These are phyloP conservation scores for Camelina neglecta DNA, from an alignment of 345 rosid species.

Conservation along the genomic window DNA sequence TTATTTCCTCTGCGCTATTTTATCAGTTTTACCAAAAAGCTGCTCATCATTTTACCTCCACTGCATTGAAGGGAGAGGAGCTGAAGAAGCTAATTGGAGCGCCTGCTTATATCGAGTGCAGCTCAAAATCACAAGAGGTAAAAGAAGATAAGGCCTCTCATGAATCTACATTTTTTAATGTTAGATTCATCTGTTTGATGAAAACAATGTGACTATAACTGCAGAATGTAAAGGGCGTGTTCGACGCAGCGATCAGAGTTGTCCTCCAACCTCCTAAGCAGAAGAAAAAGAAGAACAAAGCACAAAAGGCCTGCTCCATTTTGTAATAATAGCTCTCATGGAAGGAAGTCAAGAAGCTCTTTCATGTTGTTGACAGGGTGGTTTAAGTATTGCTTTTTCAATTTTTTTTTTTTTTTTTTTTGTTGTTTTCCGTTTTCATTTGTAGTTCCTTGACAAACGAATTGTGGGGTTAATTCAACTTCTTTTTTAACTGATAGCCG, in stretches of 20 bases:
- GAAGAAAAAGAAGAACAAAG: conserved; percentile 88
- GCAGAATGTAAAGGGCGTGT: conserved; percentile 95
- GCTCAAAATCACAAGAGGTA: conserved; percentile 94
- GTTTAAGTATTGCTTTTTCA: conserved; percentile 22
- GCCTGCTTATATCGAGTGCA: conserved; percentile 89
- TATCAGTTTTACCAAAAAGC: neutral
- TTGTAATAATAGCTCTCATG: conserved; percentile 54
- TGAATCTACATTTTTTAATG: neutral
- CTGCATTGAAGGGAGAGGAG: conserved; percentile 77
- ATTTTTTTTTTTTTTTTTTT: conserved; percentile 26
- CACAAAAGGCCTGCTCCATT: conserved; percentile 85
- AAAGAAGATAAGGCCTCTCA: neutral
- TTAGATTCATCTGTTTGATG: conserved; percentile 8
- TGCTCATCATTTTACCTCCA: neutral
- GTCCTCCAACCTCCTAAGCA: conserved; percentile 94
- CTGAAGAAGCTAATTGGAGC: conserved; percentile 78
- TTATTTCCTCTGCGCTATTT: neutral
- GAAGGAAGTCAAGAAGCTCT: conserved; percentile 31
- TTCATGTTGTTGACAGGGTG: conserved; percentile 30
- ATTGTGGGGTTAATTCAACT: conserved; percentile 21
- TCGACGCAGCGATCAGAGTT: conserved; percentile 89
- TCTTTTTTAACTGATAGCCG: conserved; percentile 9
- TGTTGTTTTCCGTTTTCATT: conserved; percentile 17
- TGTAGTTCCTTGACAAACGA: conserved; percentile 24
- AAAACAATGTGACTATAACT: conserved; percentile 23